Evolutionary conservation across 164 flowering plant species (phyloP).

Genomic region (Berberis vulgaris): DNA sequence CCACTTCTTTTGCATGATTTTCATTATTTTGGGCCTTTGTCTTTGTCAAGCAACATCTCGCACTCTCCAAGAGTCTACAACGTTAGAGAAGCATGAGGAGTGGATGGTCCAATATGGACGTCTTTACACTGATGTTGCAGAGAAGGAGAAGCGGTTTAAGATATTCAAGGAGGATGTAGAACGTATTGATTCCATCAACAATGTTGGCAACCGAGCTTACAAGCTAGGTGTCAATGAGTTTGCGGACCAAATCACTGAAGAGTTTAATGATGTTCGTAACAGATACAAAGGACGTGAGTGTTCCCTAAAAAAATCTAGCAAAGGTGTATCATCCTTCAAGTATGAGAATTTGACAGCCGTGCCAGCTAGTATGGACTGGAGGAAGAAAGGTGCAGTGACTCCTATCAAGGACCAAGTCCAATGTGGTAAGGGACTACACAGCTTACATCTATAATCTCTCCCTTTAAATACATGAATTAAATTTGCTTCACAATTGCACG

Average conservation of each 20-base stretch:
- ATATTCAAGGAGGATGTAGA: slow-evolving; percentile 2
- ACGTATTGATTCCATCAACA: neutral
- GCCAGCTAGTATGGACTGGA: slow-evolving; percentile 4
- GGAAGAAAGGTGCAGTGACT: slow-evolving; percentile 2
- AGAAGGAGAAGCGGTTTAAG: slow-evolving; percentile 3
- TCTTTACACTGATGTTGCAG: neutral
- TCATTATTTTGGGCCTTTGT: neutral
- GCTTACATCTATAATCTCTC: neutral
- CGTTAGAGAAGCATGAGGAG: neutral
- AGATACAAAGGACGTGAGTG: neutral
- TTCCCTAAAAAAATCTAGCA: neutral
- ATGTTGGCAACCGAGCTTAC: neutral
- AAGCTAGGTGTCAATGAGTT: slow-evolving; percentile 4
- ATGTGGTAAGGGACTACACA: neutral
- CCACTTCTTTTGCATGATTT: neutral
- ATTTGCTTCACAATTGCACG: too few relatives aligned
- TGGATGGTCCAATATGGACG: slow-evolving; percentile 1
- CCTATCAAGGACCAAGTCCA: slow-evolving; percentile 1
- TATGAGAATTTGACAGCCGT: neutral
- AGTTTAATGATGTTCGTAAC: neutral
- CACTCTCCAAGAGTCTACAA: neutral
- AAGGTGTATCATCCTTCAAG: neutral
- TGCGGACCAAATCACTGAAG: slow-evolving; percentile 3
- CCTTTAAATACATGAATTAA: too few relatives aligned
- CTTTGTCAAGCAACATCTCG: too few relatives aligned